Base-by-base conservation (phyloP, 2,329 filamentous ascomycete species). In the Raffaelea arxii region DNA sequence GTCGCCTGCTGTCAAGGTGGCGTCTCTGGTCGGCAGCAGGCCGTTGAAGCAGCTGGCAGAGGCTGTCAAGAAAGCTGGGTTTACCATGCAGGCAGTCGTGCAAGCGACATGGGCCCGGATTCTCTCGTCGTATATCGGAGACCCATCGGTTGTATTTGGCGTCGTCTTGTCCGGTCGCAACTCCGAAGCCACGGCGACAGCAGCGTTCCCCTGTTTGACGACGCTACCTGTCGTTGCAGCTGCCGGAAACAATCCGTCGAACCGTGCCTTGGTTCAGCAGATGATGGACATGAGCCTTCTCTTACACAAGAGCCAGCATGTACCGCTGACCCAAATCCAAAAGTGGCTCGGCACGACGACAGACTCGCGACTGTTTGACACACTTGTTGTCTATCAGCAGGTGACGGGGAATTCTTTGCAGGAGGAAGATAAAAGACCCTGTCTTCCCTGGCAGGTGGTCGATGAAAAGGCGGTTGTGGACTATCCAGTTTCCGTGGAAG, bases 341-440 rank as follows among this genome's bases (percentile, higher is more conserved):
- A 78, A 75, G 43, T 83, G 82, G 73, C 71, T 86, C 18, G 81
- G 80, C 0, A 72, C 77, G 48, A 72, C 77, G 48, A 68, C 81
- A 0, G 77, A 82, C 22, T 72, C 77, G 6, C 67, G 74, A 1
- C 69, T 92, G 0, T 95, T 96, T 54, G 89, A 96, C 57, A 91
- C 88, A 0, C 70, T 96, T 2, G 78, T 96, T 49, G 84, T 87
- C 0, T 91, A 89, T 57, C 90, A 95, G 57, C 86, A 85, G 53
- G 57, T n/a, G n/a, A n/a, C n/a, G n/a, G n/a, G n/a, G n/a, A n/a
- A n/a, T n/a, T n/a, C n/a, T n/a, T n/a, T n/a, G n/a, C n/a, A n/a
- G n/a, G n/a, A n/a, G n/a, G n/a, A n/a, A n/a, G n/a, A n/a, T n/a
- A n/a, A n/a, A n/a, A n/a, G n/a, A n/a, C n/a, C 44, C 2, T 30